phyloP scores from a whole-genome alignment of 345 rosid genomes.

The Schrenkiella parvula region DNA sequence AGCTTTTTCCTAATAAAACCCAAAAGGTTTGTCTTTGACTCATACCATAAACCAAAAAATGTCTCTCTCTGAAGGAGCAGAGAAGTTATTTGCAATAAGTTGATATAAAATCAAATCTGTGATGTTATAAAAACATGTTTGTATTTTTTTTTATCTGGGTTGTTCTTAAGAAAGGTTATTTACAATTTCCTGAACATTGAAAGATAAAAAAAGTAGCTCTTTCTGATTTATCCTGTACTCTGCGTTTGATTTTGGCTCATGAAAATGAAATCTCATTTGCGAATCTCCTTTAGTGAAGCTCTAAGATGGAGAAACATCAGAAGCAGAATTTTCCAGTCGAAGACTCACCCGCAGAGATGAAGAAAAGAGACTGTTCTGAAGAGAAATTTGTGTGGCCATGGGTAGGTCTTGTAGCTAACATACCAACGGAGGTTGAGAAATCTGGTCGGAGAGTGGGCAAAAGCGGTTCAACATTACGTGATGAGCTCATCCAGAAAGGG shows the following conservation, averaged over 20 bases:
- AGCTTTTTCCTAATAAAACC: neutral
- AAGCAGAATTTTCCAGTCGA: neutral
- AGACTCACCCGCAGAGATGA: neutral
- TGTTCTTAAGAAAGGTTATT: neutral
- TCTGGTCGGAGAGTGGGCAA: constrained; percentile 48
- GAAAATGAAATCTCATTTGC: neutral
- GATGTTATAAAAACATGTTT: neutral
- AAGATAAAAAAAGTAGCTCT: too few relatives aligned
- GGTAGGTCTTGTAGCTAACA: constrained; percentile 62
- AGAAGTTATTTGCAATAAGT: neutral
- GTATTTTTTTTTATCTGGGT: neutral
- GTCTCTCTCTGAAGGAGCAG: neutral
- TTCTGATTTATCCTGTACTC: neutral
- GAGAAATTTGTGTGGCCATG: constrained; percentile 43
- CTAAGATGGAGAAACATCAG: constrained; percentile 10
- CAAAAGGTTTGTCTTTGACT: neutral
- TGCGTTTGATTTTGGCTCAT: neutral
- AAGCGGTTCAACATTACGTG: constrained; percentile 52
- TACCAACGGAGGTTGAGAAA: constrained; percentile 33
- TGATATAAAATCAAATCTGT: neutral
- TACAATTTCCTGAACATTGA: neutral
- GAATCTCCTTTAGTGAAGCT: neutral
- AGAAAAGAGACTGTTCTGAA: neutral
- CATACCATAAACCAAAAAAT: neutral
- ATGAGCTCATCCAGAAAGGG: constrained; percentile 48